Conservation (phyloP, 768 basidiomycete species). For the Xerocomus brunneocitrinus region DNA sequence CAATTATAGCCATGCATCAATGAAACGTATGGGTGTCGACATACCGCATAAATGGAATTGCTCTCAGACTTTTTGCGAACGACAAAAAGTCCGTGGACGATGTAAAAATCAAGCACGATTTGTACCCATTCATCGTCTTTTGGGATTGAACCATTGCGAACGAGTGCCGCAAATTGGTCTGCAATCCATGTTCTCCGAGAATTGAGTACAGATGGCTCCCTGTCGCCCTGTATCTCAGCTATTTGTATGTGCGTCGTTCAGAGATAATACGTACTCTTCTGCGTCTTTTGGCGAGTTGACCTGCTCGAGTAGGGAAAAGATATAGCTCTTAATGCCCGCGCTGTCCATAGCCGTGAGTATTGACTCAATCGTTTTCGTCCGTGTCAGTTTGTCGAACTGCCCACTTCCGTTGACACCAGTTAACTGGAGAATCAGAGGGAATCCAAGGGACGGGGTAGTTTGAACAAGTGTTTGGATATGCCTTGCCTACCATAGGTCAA, state of each 20-base stretch:
- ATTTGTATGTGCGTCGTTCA: neutral
- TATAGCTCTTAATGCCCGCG: slow-evolving; percentile 73
- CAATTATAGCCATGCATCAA: neutral
- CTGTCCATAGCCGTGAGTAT: slow-evolving; percentile 71
- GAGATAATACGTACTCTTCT: slow-evolving; percentile 35
- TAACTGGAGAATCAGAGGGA: slow-evolving; percentile 79
- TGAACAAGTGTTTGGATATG: slow-evolving; percentile 74
- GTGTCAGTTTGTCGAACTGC: slow-evolving; percentile 89
- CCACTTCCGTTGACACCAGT: slow-evolving; percentile 78
- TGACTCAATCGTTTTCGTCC: slow-evolving; percentile 87
- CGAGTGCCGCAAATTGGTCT: slow-evolving; percentile 75
- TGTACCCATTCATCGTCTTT: slow-evolving; percentile 78
- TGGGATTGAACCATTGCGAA: slow-evolving; percentile 75
- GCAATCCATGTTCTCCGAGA: slow-evolving; percentile 74
- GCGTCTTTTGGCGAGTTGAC: slow-evolving; percentile 45
- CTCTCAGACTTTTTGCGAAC: slow-evolving; percentile 71
- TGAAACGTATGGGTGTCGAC: slow-evolving; percentile 23
- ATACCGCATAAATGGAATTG: slow-evolving; percentile 53
- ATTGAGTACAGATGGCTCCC: slow-evolving; percentile 45
- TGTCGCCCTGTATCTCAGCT: slow-evolving; percentile 24
- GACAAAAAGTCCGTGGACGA: slow-evolving; percentile 75
- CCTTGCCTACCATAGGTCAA: slow-evolving; percentile 46
- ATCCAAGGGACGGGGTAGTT: slow-evolving; percentile 72
- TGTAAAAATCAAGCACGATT: slow-evolving; percentile 73
- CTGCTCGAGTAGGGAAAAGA: slow-evolving; percentile 63